Evolutionary conservation across 805 yeast genomes (phyloP).

Genomic region (Candida tammaniensis): DNA sequence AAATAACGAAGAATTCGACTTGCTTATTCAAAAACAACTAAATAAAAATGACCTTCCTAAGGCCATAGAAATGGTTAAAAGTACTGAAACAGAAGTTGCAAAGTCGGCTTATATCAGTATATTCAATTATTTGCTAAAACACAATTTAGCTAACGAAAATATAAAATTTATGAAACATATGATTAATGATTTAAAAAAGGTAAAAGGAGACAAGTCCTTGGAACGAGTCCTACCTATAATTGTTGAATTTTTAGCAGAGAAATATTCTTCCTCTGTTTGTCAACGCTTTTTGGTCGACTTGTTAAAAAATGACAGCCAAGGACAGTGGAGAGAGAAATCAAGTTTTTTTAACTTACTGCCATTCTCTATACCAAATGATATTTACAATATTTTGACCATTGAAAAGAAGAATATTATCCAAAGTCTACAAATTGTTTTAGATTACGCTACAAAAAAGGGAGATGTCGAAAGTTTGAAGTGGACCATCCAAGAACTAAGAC

Average conservation of each 20-base stretch:
- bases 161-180: constrained; percentile 7
- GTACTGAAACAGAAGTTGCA: constrained; percentile 19
- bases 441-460: constrained; percentile 21
- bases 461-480: constrained; percentile 24
- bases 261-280: constrained; percentile 2
- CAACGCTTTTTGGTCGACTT: constrained; percentile 2
- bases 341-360: constrained; percentile 4
- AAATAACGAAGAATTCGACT: constrained; percentile 22
- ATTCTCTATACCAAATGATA: constrained; percentile 3
- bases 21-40: constrained; percentile 25
- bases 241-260: constrained; percentile 6
- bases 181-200: constrained; percentile 1
- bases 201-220: constrained; percentile 2
- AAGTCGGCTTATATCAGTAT: constrained; percentile 24
- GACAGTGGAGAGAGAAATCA: background rate
- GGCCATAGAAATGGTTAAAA: constrained; percentile 21
- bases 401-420: constrained; percentile 14
- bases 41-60: constrained; percentile 22
- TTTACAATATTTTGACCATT: constrained; percentile 5
- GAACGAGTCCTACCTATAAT: constrained; percentile 4
- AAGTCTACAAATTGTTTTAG: constrained; percentile 21
- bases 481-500: constrained; percentile 30
- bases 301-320: background rate
- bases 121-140: constrained; percentile 13
- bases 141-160: background rate